phyloP scores from a whole-genome alignment of 768 basidiomycete species.

The Rhodotorula toruloides region DNA sequence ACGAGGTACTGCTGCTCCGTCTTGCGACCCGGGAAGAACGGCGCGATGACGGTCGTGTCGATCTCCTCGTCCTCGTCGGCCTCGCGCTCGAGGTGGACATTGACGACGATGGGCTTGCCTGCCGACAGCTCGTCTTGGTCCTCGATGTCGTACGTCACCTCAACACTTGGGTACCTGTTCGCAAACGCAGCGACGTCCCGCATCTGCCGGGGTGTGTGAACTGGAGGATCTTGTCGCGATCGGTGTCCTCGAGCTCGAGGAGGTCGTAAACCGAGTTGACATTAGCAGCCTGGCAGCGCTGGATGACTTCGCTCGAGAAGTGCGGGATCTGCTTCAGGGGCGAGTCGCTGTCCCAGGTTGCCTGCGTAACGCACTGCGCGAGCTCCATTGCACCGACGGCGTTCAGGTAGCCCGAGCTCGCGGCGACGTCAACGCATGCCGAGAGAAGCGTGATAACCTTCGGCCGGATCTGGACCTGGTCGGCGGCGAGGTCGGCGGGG shows the following conservation, averaged over 20 bases:
- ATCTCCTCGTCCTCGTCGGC: conserved; percentile 66
- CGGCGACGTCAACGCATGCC: conserved; percentile 97
- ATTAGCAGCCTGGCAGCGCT: conserved; percentile 72
- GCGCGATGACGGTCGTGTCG: conserved; percentile 82
- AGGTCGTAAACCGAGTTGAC: conserved; percentile 92
- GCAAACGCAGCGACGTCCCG: conserved; percentile 90
- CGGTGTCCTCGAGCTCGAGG: conserved; percentile 96
- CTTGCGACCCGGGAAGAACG: conserved; percentile 72
- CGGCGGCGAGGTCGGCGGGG: conserved; percentile 86
- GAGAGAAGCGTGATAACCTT: conserved; percentile 74
- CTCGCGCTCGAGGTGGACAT: conserved; percentile 74
- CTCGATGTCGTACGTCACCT: conserved; percentile 78
- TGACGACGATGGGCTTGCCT: conserved; percentile 71
- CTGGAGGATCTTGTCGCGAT: conserved; percentile 67
- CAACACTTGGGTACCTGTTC: conserved; percentile 82
- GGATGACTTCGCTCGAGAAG: conserved; percentile 83
- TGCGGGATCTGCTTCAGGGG: conserved; percentile 94
- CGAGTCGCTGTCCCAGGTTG: conserved; percentile 94
- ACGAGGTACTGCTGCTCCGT: conserved; percentile 91
- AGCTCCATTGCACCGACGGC: conserved; percentile 96
- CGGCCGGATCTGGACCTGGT: conserved; percentile 78
- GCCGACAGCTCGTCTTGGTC: conserved; percentile 77
- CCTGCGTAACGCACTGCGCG: conserved; percentile 96
- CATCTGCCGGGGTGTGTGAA: conserved; percentile 85
- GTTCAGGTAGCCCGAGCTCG: conserved; percentile 88